These are phyloP conservation scores for Fusarium sublunatum DNA, from an alignment of 2,329 filamentous ascomycete species.

Conservation along the genomic window DNA sequence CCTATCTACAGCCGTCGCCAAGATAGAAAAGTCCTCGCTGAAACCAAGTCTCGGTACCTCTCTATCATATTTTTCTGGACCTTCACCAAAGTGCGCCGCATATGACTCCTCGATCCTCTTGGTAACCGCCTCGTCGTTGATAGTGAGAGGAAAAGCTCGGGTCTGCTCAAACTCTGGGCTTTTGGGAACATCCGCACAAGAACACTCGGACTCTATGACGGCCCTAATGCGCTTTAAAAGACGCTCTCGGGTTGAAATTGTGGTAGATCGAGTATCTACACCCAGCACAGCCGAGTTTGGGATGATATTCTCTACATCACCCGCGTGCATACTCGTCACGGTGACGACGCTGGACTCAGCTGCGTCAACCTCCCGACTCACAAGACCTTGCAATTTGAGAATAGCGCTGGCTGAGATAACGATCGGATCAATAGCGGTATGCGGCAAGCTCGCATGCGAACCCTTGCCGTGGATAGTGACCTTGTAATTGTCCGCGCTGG, in stretches of 20 bases:
- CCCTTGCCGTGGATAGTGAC: slow-evolving; percentile 53
- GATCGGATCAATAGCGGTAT: slow-evolving; percentile 18
- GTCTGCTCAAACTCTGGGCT: slow-evolving; percentile 57
- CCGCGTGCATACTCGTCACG: slow-evolving; percentile 56
- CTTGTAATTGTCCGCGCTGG: slow-evolving; percentile 44
- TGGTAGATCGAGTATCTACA: slow-evolving; percentile 55
- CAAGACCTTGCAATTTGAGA: slow-evolving; percentile 45
- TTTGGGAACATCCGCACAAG: slow-evolving; percentile 58
- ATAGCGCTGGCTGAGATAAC: slow-evolving; percentile 22
- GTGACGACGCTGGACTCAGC: slow-evolving; percentile 58
- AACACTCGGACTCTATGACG: slow-evolving; percentile 64
- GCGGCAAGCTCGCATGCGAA: slow-evolving; percentile 19
- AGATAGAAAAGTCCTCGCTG: slow-evolving; percentile 65
- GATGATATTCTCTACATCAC: slow-evolving; percentile 59
- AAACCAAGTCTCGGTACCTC: slow-evolving; percentile 57
- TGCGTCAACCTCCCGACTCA: slow-evolving; percentile 48
- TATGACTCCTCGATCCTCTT: slow-evolving; percentile 57
- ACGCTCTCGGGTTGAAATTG: slow-evolving; percentile 47
- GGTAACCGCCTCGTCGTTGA: slow-evolving; percentile 62
- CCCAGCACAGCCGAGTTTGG: slow-evolving; percentile 54
- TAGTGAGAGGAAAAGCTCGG: slow-evolving; percentile 59
- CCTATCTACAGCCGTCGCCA: slow-evolving; percentile 36
- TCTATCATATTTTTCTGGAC: slow-evolving; percentile 42
- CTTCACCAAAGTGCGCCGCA: slow-evolving; percentile 55
- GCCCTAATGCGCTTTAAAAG: slow-evolving; percentile 53